phyloP scores from a whole-genome alignment of 2,329 filamentous ascomycete species.

The Aotearoamyces nothofagi region DNA sequence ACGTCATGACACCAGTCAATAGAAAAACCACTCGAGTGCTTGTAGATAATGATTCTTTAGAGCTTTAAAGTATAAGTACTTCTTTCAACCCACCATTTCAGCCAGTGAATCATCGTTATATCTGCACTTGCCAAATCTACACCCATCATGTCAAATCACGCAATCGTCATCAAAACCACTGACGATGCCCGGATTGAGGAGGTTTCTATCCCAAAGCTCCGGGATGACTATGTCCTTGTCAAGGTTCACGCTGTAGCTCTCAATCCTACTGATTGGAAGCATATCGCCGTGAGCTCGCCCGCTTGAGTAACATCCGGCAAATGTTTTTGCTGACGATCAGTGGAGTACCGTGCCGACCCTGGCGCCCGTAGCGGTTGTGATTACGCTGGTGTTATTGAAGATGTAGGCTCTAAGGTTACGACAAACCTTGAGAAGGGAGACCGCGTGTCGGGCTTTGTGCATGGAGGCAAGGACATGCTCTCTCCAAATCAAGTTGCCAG shows the following conservation, averaged over 20 bases:
- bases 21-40: no score
- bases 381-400: conserved; percentile 30
- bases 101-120: no score
- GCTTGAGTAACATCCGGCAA: conserved; percentile 17
- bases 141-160: conserved; percentile 3
- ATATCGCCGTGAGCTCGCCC: conserved; percentile 14
- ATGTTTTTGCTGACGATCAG: not conserved
- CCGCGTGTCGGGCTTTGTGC: conserved; percentile 25
- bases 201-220: conserved; percentile 12
- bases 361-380: conserved; percentile 22
- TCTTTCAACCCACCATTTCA: no score
- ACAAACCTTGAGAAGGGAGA: conserved; percentile 31
- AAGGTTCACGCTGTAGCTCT: conserved; percentile 17
- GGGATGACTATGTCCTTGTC: conserved; percentile 18
- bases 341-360: conserved; percentile 1
- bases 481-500: no score
- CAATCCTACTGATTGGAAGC: conserved; percentile 20
- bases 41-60: no score
- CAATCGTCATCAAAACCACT: conserved; percentile 3
- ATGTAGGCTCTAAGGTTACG: conserved; percentile 27
- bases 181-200: conserved; percentile 9
- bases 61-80: no score
- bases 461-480: conserved; percentile 19
- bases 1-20: no score
- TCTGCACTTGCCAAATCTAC: no score